Conservation (phyloP, 371 early-diverging fungal species). For the Syncephalastrum contaminatum region DNA sequence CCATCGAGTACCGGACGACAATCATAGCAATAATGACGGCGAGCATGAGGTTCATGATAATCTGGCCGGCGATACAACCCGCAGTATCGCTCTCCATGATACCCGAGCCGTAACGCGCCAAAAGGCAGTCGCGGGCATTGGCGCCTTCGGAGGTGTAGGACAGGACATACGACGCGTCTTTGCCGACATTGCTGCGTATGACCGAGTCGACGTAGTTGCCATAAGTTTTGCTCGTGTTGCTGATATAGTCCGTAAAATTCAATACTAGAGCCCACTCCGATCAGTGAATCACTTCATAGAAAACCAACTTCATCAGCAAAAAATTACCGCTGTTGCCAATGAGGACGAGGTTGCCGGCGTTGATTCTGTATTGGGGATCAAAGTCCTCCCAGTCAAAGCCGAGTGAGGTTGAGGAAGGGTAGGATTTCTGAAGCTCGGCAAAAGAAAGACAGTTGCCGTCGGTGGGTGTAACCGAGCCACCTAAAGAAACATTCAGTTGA, state of each 20-base stretch:
- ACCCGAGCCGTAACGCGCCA: constrained; percentile 45
- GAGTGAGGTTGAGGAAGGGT: constrained; percentile 15
- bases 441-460: constrained; percentile 36
- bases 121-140: constrained; percentile 40
- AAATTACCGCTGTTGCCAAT: constrained; percentile 51
- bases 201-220: constrained; percentile 33
- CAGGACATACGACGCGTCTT: constrained; percentile 48
- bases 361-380: constrained; percentile 14
- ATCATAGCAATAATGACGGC: constrained; percentile 47
- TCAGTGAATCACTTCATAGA: not conserved
- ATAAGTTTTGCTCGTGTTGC: constrained; percentile 10
- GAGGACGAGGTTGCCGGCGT: constrained; percentile 22
- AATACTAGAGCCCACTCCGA: constrained; percentile 19
- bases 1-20: constrained; percentile 56
- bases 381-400: constrained; percentile 48
- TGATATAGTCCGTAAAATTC: constrained; percentile 31
- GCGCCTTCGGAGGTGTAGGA: constrained; percentile 29
- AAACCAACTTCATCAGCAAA: not conserved
- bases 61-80: constrained; percentile 61
- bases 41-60: constrained; percentile 44
- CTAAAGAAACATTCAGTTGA: constrained; percentile 9
- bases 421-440: constrained; percentile 22
- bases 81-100: constrained; percentile 46
- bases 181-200: constrained; percentile 28
- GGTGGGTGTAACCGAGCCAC: constrained; percentile 25